Evolutionary conservation across 139 green algal genomes (phyloP), one percentile per base, ranked within the genome.

Genomic region (Volvox africanus): DNA sequence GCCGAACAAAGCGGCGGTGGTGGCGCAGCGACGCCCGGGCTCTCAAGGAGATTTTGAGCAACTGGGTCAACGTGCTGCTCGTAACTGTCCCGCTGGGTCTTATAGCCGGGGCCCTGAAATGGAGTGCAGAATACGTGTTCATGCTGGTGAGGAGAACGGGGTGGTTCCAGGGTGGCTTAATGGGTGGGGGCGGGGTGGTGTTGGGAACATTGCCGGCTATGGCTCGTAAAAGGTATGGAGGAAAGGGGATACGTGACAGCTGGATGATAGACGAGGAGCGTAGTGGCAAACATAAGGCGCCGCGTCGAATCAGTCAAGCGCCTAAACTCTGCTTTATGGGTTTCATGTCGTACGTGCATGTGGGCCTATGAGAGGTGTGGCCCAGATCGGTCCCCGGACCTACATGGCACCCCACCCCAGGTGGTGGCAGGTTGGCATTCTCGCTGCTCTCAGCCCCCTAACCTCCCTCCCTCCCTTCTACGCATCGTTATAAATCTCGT

Each of bases 61-160:
- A 81, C 83, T 69, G 35, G 36, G 71, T 89, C 24, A 89, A 89
- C 35, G 13, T 89, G 13, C 68, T 89, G 33, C 44, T 89, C 6
- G 0, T 89, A 0, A 37, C 55, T 18, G 55, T 62, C 18, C 85
- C 85, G 33, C 14, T 89, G 44, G 85, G 85, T 28, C 44, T 89
- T 19, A 37, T 71, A 0, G 85, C 85, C 1, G 85, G 85, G 1
- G 30, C 22, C 28, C n/a, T 89, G 28, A 71, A 82, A n/a, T 89
- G 85, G 85, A 61, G 18, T 12, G 85, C 85, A 1, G 69, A n/a
- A 0, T 89, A 73, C n/a, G 44, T 89, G 1, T 89, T 89, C 33
- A 12, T 37, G 0, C 85, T 89, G 69, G 85, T 89, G n/a, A 73
- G 84, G 16, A 73, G 6, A 12, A 28, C 65, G 24, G 11, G 65